phyloP scores from a whole-genome alignment of 345 rosid genomes.

The Eucalyptus microcorys region DNA sequence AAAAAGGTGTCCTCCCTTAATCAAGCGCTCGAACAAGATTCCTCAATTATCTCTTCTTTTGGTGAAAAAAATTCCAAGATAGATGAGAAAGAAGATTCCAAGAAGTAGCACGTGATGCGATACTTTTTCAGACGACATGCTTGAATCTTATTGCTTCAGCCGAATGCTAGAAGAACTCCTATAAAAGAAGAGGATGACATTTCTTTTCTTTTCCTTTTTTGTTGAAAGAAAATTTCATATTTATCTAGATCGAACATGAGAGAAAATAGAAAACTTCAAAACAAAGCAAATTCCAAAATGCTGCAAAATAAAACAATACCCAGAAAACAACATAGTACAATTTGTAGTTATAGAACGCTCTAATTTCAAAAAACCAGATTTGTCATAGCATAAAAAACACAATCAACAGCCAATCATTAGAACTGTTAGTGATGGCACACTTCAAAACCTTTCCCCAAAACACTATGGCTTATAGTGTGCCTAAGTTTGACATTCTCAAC shows the following conservation, averaged over 20 bases:
- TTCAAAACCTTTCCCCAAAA: too few relatives aligned
- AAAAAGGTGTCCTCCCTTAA: not conserved
- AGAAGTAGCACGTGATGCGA: not conserved
- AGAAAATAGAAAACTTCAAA: not conserved
- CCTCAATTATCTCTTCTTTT: not conserved
- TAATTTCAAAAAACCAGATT: not conserved
- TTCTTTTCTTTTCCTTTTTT: not conserved
- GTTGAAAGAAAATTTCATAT: not conserved
- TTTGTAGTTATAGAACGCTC: rapidly evolving
- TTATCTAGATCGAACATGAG: not conserved
- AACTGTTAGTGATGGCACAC: rapidly evolving
- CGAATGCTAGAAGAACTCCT: not conserved
- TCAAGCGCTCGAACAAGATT: not conserved
- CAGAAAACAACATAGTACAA: too few relatives aligned
- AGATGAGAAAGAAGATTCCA: not conserved
- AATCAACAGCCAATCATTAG: rapidly evolving
- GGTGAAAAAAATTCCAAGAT: not conserved
- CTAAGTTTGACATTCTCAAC: not conserved
- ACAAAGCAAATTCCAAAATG: not conserved
- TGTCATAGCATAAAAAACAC: too few relatives aligned
- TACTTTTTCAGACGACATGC: not conserved
- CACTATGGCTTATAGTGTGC: rapidly evolving
- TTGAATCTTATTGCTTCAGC: not conserved
- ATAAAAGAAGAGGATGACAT: not conserved
- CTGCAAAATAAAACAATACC: too few relatives aligned